These are phyloP conservation scores for Fraxinus floribunda DNA, from an alignment of 305 asterid species.

Conservation along the genomic window DNA sequence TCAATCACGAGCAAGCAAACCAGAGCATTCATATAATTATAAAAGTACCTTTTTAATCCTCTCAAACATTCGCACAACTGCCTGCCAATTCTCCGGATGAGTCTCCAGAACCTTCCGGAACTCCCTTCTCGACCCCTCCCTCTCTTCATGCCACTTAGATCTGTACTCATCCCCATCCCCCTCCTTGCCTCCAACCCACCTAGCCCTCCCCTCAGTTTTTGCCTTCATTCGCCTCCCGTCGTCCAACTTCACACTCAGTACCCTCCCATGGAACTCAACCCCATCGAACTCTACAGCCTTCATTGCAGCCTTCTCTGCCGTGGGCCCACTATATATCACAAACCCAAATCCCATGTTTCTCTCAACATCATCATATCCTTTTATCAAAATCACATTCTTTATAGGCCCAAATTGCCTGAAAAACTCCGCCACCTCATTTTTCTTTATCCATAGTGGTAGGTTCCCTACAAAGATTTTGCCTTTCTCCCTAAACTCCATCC, in stretches of 20 bases:
- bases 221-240: slow-evolving; percentile 70
- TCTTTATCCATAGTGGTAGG: slow-evolving; percentile 85
- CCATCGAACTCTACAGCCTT: slow-evolving; percentile 98
- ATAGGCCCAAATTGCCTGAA: slow-evolving; percentile 94
- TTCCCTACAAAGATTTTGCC: slow-evolving; percentile 92
- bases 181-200: slow-evolving; percentile 66
- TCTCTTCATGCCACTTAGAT: slow-evolving; percentile 90
- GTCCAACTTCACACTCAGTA: slow-evolving; percentile 82
- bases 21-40: slow-evolving; percentile 9
- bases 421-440: slow-evolving; percentile 64
- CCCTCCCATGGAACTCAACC: slow-evolving; percentile 90
- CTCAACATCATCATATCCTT: slow-evolving; percentile 77
- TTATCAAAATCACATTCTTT: slow-evolving; percentile 72
- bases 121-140: slow-evolving; percentile 71
- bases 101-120: slow-evolving; percentile 49
- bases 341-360: slow-evolving; percentile 95
- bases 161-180: slow-evolving; percentile 41
- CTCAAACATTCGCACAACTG: slow-evolving; percentile 77
- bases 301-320: slow-evolving; percentile 83
- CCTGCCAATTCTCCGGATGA: slow-evolving; percentile 92
- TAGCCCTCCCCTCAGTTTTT: slow-evolving; percentile 55
- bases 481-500: slow-evolving; percentile 57
- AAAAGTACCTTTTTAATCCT: slow-evolving; percentile 78
- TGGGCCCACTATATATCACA: slow-evolving; percentile 65
- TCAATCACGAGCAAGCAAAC: neutral